Percentiles rank a stretch among this genome's conserved stretches.
These are phyloP conservation scores for Pseudogymnoascus sp. DNA, from an alignment of 2,329 filamentous ascomycete species.

Conservation along the genomic window DNA sequence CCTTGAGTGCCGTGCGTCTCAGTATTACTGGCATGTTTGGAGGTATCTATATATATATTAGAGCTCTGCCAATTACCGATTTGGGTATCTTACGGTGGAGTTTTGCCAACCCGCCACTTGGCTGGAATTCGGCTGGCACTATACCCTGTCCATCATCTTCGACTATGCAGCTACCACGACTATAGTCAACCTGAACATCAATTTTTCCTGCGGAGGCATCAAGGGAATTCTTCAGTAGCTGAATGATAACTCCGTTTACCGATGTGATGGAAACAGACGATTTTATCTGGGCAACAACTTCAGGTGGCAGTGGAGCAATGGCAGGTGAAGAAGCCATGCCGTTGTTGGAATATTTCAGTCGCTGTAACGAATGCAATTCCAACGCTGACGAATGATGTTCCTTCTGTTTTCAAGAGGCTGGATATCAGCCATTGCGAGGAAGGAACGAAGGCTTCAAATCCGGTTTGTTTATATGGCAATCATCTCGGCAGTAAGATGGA, in stretches of 20 bases:
- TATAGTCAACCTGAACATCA: slow-evolving; percentile 64
- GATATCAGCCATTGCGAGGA: neutral
- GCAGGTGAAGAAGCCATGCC: slow-evolving; percentile 31
- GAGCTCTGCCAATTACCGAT: neutral
- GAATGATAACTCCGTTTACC: slow-evolving; percentile 60
- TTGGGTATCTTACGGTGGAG: slow-evolving; percentile 51
- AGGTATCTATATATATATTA: slow-evolving; percentile 41
- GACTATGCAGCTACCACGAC: slow-evolving; percentile 65
- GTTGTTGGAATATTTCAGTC: neutral
- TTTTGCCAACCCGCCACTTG: slow-evolving; percentile 62
- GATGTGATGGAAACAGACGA: slow-evolving; percentile 75
- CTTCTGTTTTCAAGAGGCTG: neutral
- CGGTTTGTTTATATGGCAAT: neutral
- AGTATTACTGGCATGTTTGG: slow-evolving; percentile 48
- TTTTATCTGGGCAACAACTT: slow-evolving; percentile 70
- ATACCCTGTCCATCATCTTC: slow-evolving; percentile 85
- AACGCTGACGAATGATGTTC: neutral
- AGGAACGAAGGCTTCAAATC: neutral
- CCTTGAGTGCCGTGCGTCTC: slow-evolving; percentile 59
- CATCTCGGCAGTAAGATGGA: neutral
- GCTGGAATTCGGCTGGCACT: slow-evolving; percentile 59
- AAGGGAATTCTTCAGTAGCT: slow-evolving; percentile 73
- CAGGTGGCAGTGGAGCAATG: slow-evolving; percentile 60
- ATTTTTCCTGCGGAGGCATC: slow-evolving; percentile 68
- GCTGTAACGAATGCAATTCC: neutral